A percentile compares a stretch with the other conserved stretches of the same genome.
Conservation (phyloP, 495 filamentous ascomycete species). For the Neurospora sp. region DNA sequence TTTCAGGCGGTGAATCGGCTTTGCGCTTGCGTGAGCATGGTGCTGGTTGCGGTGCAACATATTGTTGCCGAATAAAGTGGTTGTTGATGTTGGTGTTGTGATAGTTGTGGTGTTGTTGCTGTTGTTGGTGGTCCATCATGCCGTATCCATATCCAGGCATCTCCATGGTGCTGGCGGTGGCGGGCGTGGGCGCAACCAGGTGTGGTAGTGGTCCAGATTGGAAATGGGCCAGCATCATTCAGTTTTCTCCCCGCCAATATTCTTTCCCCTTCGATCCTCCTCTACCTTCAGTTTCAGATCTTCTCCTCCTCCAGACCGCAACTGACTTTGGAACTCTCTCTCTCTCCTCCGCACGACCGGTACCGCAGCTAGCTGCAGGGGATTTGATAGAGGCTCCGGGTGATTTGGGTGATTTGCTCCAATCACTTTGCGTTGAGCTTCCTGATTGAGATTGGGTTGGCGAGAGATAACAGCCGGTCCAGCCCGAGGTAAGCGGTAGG, state of each 20-base stretch:
- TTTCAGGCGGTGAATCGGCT: conserved; percentile 35
- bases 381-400: not conserved
- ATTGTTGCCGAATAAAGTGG: not conserved
- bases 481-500: not conserved
- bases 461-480: not conserved
- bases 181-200: not conserved
- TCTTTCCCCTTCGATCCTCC: not conserved
- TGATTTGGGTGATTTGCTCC: not conserved
- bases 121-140: not conserved
- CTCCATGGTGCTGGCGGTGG: not conserved
- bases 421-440: not conserved
- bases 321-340: not conserved
- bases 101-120: not conserved
- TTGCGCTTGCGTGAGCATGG: conserved; percentile 38
- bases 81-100: conserved; percentile 7
- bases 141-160: not conserved
- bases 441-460: not conserved
- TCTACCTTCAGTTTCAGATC: not conserved
- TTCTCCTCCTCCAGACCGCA: not conserved
- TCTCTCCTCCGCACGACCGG: not conserved
- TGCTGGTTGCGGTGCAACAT: conserved; percentile 4
- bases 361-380: not conserved
- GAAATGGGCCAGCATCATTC: not conserved
- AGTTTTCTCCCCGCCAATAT: not conserved
- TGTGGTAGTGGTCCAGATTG: not conserved